A percentile compares a stretch with the other conserved stretches of the same genome.
These are phyloP conservation scores for Teunomyces barrocoloradensis DNA, from an alignment of 805 yeast genomes.

Conservation along the genomic window DNA sequence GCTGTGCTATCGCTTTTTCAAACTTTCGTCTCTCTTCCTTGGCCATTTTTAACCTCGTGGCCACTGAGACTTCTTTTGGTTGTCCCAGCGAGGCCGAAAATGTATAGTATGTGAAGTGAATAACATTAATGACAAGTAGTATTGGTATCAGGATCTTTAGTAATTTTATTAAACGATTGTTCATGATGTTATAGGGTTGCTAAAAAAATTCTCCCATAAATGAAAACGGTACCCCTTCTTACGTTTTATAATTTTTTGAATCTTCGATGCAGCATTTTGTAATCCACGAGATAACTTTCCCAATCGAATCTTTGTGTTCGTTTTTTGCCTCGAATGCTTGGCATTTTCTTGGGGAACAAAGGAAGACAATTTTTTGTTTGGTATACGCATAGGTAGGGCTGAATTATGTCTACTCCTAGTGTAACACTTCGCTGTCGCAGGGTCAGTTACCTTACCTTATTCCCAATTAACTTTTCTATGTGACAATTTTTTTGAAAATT, in stretches of 20 bases:
- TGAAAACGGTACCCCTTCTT: not conserved
- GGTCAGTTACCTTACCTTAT: not conserved
- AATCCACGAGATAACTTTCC: not conserved
- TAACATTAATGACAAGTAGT: slow-evolving; percentile 4
- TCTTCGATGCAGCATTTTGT: not conserved
- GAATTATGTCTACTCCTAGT: not conserved
- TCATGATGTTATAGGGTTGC: not conserved
- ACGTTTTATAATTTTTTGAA: not conserved
- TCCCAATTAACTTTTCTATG: not conserved
- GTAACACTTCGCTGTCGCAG: not conserved
- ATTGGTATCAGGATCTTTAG: not conserved
- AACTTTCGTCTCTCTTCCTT: not conserved
- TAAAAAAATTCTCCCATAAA: not conserved
- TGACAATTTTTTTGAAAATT: not conserved
- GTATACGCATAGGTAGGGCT: not conserved
- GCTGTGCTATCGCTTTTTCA: slow-evolving; percentile 8
- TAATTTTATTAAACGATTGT: not conserved
- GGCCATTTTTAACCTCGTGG: not conserved
- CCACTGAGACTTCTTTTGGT: not conserved
- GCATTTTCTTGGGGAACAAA: too few relatives aligned
- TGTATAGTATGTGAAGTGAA: not conserved
- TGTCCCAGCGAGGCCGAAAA: not conserved
- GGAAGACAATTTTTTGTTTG: too few relatives aligned
- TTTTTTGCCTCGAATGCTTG: too few relatives aligned
- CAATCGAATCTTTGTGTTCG: not conserved